Percentiles rank a stretch among this genome's conserved stretches.
Evolutionary conservation across 805 yeast genomes (phyloP).

Genomic region (Starmera dryadoides): DNA sequence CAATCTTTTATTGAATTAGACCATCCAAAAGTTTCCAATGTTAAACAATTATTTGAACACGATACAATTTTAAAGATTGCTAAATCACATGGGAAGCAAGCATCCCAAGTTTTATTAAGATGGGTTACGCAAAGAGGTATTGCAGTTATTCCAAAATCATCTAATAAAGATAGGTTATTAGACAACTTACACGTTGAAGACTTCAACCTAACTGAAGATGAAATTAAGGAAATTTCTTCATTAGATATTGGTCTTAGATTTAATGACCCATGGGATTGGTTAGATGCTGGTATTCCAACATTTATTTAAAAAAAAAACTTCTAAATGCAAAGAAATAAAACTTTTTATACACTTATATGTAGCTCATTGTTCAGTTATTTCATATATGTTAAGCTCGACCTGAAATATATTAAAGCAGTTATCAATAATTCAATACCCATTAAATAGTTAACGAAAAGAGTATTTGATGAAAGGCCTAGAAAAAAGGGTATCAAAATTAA

Average conservation of each 20-base stretch:
- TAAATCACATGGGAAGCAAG: slow-evolving; percentile 39
- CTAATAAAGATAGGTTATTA: slow-evolving; percentile 53
- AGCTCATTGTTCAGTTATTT: too few species aligned
- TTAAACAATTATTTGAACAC: slow-evolving; percentile 53
- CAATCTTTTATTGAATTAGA: slow-evolving; percentile 69
- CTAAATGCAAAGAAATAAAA: too few species aligned
- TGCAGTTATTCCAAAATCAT: slow-evolving; percentile 78
- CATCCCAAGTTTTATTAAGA: slow-evolving; percentile 68
- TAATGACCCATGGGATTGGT: slow-evolving; percentile 57
- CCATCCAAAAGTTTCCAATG: slow-evolving; percentile 41
- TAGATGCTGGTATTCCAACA: slow-evolving; percentile 19
- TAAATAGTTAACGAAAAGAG: too few species aligned
- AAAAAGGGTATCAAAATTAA: too few species aligned
- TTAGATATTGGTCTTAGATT: slow-evolving; percentile 71
- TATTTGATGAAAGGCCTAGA: too few species aligned
- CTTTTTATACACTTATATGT: too few species aligned
- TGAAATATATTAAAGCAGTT: too few species aligned
- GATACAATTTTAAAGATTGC: slow-evolving; percentile 49
- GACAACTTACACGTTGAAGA: slow-evolving; percentile 54
- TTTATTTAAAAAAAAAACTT: too few species aligned
- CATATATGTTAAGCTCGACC: too few species aligned
- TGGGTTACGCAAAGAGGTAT: slow-evolving; percentile 80
- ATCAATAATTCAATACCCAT: too few species aligned
- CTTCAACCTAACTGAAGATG: slow-evolving; percentile 46
- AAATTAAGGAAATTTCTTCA: slow-evolving; percentile 44